These are phyloP conservation scores for Linnemannia zychae DNA, from an alignment of 192 early-diverging fungal genomes.

Conservation along the genomic window DNA sequence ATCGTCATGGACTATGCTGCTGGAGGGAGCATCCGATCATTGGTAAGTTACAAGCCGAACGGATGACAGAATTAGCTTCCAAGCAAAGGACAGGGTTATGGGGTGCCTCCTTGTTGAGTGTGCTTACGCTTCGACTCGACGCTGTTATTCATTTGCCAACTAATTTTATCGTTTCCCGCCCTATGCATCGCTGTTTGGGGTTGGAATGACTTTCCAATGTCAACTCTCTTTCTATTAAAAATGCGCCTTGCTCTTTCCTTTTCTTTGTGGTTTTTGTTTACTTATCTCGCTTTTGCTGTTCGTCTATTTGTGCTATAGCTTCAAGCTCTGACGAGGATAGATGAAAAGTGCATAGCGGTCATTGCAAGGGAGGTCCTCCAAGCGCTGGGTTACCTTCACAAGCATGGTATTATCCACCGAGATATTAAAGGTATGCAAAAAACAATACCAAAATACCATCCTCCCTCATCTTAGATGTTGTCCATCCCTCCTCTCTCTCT, in stretches of 20 bases:
- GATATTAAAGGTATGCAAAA: slow-evolving; percentile 92
- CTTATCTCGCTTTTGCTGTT: not conserved
- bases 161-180: not conserved
- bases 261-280: slow-evolving; percentile 3
- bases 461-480: not conserved
- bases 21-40: slow-evolving; percentile 89
- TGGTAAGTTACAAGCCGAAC: slow-evolving; percentile 60
- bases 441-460: not conserved
- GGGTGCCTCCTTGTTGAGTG: not conserved
- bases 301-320: slow-evolving; percentile 72
- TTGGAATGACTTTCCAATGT: slow-evolving; percentile 1
- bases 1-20: slow-evolving; percentile 98
- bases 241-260: not conserved
- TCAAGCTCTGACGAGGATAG: slow-evolving; percentile 64
- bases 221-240: not conserved
- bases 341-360: slow-evolving; percentile 90
- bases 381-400: slow-evolving; percentile 94
- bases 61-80: not conserved
- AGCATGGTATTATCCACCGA: slow-evolving; percentile 94
- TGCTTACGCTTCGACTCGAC: not conserved
- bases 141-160: not conserved
- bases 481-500: not conserved
- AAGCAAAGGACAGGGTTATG: not conserved
- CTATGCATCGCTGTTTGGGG: not conserved
- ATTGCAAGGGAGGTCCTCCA: slow-evolving; percentile 90